Evolutionary conservation across 345 rosid genomes (phyloP), one percentile per base, ranked within the genome.

Genomic region (Gossypium ekmanianum): DNA sequence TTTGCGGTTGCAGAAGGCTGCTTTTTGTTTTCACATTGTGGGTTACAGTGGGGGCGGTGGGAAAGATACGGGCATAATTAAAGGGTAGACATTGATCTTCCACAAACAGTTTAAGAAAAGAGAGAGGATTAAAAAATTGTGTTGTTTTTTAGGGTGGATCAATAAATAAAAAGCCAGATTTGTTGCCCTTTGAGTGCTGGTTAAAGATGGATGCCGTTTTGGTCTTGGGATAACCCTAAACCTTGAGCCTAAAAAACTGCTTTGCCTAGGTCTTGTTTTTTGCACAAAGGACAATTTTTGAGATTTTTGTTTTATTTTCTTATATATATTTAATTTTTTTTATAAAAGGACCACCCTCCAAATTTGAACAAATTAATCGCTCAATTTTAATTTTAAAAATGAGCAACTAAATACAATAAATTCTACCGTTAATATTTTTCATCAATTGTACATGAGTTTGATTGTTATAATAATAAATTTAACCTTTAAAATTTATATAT

Each of bases 11-110:
- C 2, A 58, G 16, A 56, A 68, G 86, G 80, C 52, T 72, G 76
- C 76, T 70, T 79, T 81, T 76, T 81, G 78, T 75, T 71, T 73
- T 50, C 20, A 56, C 65, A 41, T 41, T 57, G 63, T 72, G 75
- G 64, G 22, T 72, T 41, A 20, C 68, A 22, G 18, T n/a, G 58
- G 55, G 43, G 75, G n/a, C 3, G 55, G 55, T 14, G 39, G 3
- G 34, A 39, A 11, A 11, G 29, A 10, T 22, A 44, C 45, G 75
- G 26, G 22, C 13, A 29, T 29, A 29, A 29, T 29, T 57, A 43
- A 64, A 41, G 6, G 9, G 24, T 54, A 34, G 75, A 68, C 72
- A 50, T 50, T 50, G 58, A 41, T 56, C 48, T 3, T 54, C 50
- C 29, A 34, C 47, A 14, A 3, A 47, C 4, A 3, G 1, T 14